Evolutionary conservation across 805 yeast species (phyloP), one percentile per base, ranked within the genome.

Genomic region (Monosporozyma yasuniensis): DNA sequence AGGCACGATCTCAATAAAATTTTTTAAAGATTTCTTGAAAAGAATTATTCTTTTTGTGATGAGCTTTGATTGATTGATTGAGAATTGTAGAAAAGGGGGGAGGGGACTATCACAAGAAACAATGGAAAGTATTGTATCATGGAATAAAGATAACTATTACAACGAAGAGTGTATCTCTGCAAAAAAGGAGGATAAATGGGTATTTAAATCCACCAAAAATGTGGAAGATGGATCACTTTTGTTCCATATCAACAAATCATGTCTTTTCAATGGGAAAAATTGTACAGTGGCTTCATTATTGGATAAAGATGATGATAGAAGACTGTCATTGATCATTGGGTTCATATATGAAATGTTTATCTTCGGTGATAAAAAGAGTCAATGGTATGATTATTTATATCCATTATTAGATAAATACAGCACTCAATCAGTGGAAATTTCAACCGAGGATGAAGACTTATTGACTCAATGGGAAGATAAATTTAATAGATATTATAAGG

Each of bases 201-300:
- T 38, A 4, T 38, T 38, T 16, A 38, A 38, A 11, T 38, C 42
- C 2, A 21, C 25, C 4, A 38, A 19, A 22, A 19, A 22, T 4
- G 42, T 38, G 12, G 42, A 38, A 11, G 25, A 38, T 21, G 42
- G 42, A 14, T 11, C 27, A 22, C 21, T 38, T 10, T 38, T 38
- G 8, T 38, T 38, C 27, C 42, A 38, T 12, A 38, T 38, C 27
- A 21, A 38, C 21, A 44, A 44, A n/a, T 44, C 46, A 21, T 44
- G 39, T 9, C 37, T 44, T 32, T 44, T 44, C 30, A 21, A 21
- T 21, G 37, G 25, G 30, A 44, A 16, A 25, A 44, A 22, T 11
- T 44, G 46, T 21, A 44, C 46, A 61, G 46, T 44, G 37, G 35
- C 34, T 11, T 25, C 32, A 3, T 7, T 42, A 16, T 6, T 42